Evolutionary conservation across 129 eudicot species (phyloP), one percentile per base, ranked within the genome.

Genomic region (Kitagawia praeruptora): DNA sequence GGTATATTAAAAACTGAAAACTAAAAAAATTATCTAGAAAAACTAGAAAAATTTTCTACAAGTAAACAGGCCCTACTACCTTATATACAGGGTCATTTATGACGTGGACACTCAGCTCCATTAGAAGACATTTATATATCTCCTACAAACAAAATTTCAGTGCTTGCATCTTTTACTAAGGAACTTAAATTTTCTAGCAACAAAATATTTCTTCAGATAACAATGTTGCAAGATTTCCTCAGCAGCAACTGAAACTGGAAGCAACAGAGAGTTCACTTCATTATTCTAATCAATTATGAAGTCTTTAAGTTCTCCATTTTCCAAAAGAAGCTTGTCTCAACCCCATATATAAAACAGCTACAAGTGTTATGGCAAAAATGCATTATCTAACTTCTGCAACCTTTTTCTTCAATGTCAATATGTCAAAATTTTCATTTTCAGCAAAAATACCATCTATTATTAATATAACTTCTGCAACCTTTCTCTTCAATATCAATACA

Each of bases 361-460:
- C 82, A 38, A 80, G 44, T 74, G 44, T 78, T 80, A 11, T 84
- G 77, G 64, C 84, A 78, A 41, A 81, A 76, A 39, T 39, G 47
- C 8, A 44, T 45, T 9, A 45, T 45, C 14, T 86, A 31, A 88
- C 88, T 44, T 90, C 96, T 25, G 92, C 84, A 74, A 91, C 86
- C 83, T 88, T 94, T 83, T 72, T 91, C 82, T 85, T 91, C 77
- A 91, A n/a, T n/a, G n/a, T n/a, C n/a, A n/a, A 74, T 40, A 75
- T 45, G 38, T 94, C 98, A 66, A 83, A 83, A 6, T 42, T 42
- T 42, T 42, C 9, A 74, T 81, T 84, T 34, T 86, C 92, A 34
- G 39, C 42, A 70, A 91, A 86, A 41, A 94, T 83, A 40, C 72
- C 82, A 81, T 92, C 91, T 79, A 95, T 78, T 86, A 89, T 92